Base-by-base conservation (phyloP, 2,329 filamentous ascomycete species). In the Penicillium sp. region DNA sequence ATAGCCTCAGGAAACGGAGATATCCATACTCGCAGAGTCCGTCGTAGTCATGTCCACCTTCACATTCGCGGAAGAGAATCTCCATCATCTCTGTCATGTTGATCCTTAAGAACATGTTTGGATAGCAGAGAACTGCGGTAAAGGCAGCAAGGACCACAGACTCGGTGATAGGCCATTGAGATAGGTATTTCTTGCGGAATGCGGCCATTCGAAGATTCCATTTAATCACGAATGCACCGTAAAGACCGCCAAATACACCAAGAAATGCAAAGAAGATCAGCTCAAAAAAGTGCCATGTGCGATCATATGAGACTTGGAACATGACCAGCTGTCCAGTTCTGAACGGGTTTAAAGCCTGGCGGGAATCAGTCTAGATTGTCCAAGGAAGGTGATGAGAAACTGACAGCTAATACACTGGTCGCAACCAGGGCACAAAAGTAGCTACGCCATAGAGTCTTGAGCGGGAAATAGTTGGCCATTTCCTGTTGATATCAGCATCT, bases 1-100 rank as follows among this genome's bases (percentile, higher is more conserved):
- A n/a, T 37, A 28, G 8, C 13, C 10, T 9, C 5, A n/a, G 9
- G 9, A 2, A 24, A 18, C 9, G 14, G 4, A 8, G 32, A 22
- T 45, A 13, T 32, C 28, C 39, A 66, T 71, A 80, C 66, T 96
- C 87, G 77, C 93, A 98, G 13, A 98, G 80, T 5, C 87, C 87
- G 53, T 94, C 82, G 58, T 95, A 96, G 63, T 91, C 88, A 65
- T 95, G 86, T 16, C 78, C 84, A 4, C 86, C 89, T 63, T 95
- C 88, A 59, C 93, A 98, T 65, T 98, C 93, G 11, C 87, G 78
- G 67, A 98, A 98, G 9, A 98, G 73, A 53, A 96, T 95, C 66
- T 97, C 90, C 93, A 98, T 97, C 73, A 89, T 95, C 73, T 97
- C 91, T 0, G 93, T 96, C 93, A 98, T 97, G 69, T 98, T 94